phyloP scores from a whole-genome alignment of 2,329 filamentous ascomycete genomes.

The Fulvia fulva region DNA sequence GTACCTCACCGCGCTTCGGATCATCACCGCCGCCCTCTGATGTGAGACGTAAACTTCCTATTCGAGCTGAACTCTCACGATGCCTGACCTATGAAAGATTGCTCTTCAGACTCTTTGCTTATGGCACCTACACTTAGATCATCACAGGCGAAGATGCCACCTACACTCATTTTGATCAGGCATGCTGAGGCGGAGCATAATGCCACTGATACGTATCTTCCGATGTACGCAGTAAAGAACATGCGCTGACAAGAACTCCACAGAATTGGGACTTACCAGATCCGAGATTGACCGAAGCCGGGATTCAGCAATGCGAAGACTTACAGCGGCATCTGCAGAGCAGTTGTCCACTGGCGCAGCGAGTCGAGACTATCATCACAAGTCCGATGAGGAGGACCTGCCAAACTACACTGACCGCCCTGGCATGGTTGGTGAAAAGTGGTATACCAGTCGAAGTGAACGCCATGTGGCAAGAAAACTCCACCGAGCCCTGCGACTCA shows the following conservation, averaged over 20 bases:
- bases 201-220: slow-evolving; percentile 30
- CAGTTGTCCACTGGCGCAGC: slow-evolving; percentile 36
- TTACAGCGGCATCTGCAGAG: slow-evolving; percentile 38
- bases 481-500: slow-evolving; percentile 56
- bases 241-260: slow-evolving; percentile 3
- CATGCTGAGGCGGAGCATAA: slow-evolving; percentile 47
- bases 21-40: background rate
- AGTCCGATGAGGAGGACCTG: slow-evolving; percentile 64
- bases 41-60: background rate
- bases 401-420: slow-evolving; percentile 57
- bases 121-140: slow-evolving; percentile 2
- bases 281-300: slow-evolving; percentile 40
- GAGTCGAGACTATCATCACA: slow-evolving; percentile 55
- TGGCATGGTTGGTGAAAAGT: slow-evolving; percentile 56
- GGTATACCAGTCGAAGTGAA: slow-evolving; percentile 55
- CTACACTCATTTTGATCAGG: slow-evolving; percentile 44
- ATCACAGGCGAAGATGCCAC: slow-evolving; percentile 29
- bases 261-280: slow-evolving; percentile 41
- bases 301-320: slow-evolving; percentile 39
- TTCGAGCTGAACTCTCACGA: background rate
- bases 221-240: background rate
- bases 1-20: background rate
- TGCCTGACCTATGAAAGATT: background rate
- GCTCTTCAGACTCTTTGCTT: background rate
- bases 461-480: slow-evolving; percentile 60